Conservation (phyloP, 1,139 yeast genomes). For the Yamadazyma diddensiae region DNA sequence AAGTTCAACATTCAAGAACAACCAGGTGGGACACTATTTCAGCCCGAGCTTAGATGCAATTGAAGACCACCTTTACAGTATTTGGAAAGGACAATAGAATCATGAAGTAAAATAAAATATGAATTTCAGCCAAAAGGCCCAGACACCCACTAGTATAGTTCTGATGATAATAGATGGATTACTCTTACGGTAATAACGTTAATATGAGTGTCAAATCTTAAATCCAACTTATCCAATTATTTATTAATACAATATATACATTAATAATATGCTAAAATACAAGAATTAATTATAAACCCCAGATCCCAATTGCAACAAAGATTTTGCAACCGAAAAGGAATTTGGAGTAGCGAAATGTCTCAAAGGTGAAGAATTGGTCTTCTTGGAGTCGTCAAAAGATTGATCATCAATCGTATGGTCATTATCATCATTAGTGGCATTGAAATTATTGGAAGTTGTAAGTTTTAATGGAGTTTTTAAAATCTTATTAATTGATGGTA, state of each 20-base stretch:
- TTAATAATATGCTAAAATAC: slow-evolving; percentile 5
- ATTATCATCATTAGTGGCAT: slow-evolving; percentile 20
- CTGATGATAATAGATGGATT: too few relatives aligned
- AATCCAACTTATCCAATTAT: too few relatives aligned
- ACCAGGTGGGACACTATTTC: too few relatives aligned
- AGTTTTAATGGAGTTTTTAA: slow-evolving; percentile 44
- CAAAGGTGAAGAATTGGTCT: slow-evolving; percentile 32
- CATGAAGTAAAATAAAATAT: too few relatives aligned
- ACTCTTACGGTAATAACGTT: too few relatives aligned
- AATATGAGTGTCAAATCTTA: too few relatives aligned
- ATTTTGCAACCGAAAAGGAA: slow-evolving; percentile 47
- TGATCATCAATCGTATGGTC: slow-evolving; percentile 38
- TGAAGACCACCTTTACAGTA: too few relatives aligned
- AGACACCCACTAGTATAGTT: too few relatives aligned
- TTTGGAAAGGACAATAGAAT: too few relatives aligned
- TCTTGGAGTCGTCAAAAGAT: slow-evolving; percentile 12
- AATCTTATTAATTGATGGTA: slow-evolving; percentile 45
- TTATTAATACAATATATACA: slow-evolving; percentile 5
- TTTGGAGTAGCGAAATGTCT: slow-evolving; percentile 47
- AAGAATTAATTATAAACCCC: slow-evolving; percentile 13
- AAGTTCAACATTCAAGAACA: too few relatives aligned
- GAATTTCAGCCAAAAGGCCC: too few relatives aligned
- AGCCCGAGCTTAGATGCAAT: too few relatives aligned
- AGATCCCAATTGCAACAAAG: slow-evolving; percentile 43
- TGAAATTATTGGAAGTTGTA: slow-evolving; percentile 20